Evolutionary conservation across 306 rosid genomes (phyloP).

Genomic region (Cucurbita ficifolia): DNA sequence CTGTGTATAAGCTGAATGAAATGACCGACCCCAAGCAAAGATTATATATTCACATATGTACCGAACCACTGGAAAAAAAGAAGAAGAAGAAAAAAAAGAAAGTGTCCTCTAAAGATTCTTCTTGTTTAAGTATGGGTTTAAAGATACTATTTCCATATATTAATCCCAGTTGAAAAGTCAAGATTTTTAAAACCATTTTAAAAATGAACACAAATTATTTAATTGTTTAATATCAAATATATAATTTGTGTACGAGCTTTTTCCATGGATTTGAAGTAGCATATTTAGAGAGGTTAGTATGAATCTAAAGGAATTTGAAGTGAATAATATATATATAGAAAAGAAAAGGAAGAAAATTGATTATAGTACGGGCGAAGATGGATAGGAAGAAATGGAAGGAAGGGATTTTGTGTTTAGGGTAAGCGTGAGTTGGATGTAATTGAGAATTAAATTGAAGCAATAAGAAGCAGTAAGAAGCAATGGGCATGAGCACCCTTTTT

Average conservation of each 20-base stretch:
- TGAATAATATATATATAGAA: too few relatives aligned
- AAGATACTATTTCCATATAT: too few relatives aligned
- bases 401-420: not conserved
- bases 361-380: not conserved
- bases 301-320: not conserved
- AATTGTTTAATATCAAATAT: too few relatives aligned
- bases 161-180: too few relatives aligned
- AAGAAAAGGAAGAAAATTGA: not conserved
- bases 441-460: not conserved
- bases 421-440: not conserved
- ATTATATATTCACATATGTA: too few relatives aligned
- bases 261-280: not conserved
- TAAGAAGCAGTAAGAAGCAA: too few relatives aligned
- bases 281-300: not conserved
- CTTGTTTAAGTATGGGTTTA: too few relatives aligned
- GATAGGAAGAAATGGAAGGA: not conserved
- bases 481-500: not conserved
- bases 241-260: too few relatives aligned
- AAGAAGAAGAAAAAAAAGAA: not conserved
- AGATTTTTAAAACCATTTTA: too few relatives aligned
- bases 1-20: not conserved
- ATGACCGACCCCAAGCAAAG: too few relatives aligned
- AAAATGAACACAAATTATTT: too few relatives aligned
- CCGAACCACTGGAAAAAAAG: too few relatives aligned
- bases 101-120: not conserved